Percentiles rank a stretch among this genome's conserved stretches.
These are phyloP conservation scores for Gossypium anomalum DNA, from an alignment of 345 rosid genomes.

Conservation along the genomic window DNA sequence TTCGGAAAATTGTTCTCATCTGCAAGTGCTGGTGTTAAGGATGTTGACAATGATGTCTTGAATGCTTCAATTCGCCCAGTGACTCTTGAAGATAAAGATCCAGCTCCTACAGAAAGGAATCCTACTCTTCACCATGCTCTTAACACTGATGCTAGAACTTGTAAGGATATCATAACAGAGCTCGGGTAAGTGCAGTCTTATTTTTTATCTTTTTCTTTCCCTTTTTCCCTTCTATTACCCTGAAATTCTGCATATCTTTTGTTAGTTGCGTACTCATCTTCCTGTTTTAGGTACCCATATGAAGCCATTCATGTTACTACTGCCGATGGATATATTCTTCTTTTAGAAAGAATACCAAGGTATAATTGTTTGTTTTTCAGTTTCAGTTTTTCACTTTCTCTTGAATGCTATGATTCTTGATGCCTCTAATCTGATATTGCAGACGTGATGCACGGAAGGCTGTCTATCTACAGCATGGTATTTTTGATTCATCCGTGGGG, in stretches of 20 bases:
- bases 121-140: constrained; percentile 51
- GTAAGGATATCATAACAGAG: constrained; percentile 93
- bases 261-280: constrained; percentile 11
- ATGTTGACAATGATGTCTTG: constrained; percentile 18
- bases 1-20: constrained; percentile 46
- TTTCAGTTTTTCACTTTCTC: constrained; percentile 12
- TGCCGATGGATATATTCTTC: constrained; percentile 89
- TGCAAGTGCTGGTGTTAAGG: constrained; percentile 22
- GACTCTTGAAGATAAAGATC: constrained; percentile 59
- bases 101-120: constrained; percentile 48
- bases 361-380: constrained; percentile 25
- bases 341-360: constrained; percentile 96
- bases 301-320: constrained; percentile 91
- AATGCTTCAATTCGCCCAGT: constrained; percentile 43
- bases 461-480: constrained; percentile 88
- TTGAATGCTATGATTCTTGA: constrained; percentile 25
- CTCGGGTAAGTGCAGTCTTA: constrained; percentile 60
- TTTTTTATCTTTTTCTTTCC: neutral
- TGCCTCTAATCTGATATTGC: constrained; percentile 23
- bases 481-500: constrained; percentile 98
- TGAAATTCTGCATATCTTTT: neutral
- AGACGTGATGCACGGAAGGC: constrained; percentile 91
- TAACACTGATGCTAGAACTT: constrained; percentile 92
- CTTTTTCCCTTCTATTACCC: neutral
- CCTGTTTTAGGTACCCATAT: constrained; percentile 67